These are phyloP conservation scores for Monosporascus sp. DNA, from an alignment of 2,329 filamentous ascomycete genomes.

Conservation along the genomic window DNA sequence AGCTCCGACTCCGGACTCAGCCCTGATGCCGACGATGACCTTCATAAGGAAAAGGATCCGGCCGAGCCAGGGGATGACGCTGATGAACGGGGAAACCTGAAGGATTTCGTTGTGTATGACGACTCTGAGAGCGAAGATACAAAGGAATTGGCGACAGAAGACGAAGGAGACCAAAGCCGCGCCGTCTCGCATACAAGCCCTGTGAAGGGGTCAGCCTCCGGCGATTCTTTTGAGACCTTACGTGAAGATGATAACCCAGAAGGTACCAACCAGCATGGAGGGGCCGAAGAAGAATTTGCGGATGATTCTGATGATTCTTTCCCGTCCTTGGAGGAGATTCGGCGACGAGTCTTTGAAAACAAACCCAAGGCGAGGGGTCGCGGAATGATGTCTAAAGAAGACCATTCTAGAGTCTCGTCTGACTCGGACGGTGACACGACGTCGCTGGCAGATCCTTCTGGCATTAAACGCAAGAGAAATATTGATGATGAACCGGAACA, in stretches of 20 bases:
- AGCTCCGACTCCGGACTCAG: constrained; percentile 1
- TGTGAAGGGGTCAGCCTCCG: too few relatives aligned
- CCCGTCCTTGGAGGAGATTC: constrained; percentile 4
- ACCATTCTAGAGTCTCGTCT: background rate
- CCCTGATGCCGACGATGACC: constrained; percentile 10
- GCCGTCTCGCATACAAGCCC: background rate
- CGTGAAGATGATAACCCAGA: constrained; percentile 1
- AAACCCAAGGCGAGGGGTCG: background rate
- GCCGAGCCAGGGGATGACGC: background rate
- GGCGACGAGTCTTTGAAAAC: background rate
- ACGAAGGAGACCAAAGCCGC: background rate
- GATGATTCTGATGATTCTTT: constrained; percentile 11
- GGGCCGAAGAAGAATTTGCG: background rate
- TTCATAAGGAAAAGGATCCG: too few relatives aligned
- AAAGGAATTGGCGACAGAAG: background rate
- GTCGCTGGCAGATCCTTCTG: constrained; percentile 1
- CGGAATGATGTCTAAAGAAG: background rate
- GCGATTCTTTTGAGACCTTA: background rate
- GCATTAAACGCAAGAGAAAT: constrained; percentile 8
- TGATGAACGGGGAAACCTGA: constrained; percentile 15
- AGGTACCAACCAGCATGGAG: background rate
- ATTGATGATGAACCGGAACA: background rate
- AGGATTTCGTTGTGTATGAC: constrained; percentile 17
- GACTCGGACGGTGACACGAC: constrained; percentile 1
- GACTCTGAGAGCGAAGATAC: constrained; percentile 8